A percentile compares a stretch with the other conserved stretches of the same genome.
phyloP scores from a whole-genome alignment of 192 early-diverging fungal genomes.

The Coemansia guatemalensis region DNA sequence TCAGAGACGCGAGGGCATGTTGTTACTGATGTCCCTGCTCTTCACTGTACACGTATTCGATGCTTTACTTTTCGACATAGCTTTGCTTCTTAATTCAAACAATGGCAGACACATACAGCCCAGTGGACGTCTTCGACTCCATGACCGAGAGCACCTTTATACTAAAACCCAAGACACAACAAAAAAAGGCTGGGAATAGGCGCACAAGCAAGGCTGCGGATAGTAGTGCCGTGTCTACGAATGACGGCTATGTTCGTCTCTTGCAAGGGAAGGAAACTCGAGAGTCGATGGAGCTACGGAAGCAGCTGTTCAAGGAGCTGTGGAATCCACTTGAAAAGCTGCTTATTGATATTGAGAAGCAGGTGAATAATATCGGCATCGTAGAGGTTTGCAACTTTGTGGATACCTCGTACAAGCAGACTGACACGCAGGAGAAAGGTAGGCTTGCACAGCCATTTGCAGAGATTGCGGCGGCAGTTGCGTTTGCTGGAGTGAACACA shows the following conservation, averaged over 20 bases:
- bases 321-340: slow-evolving; percentile 56
- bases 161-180: slow-evolving; percentile 28
- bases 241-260: slow-evolving; percentile 63
- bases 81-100: neutral
- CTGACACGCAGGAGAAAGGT: slow-evolving; percentile 31
- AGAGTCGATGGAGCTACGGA: slow-evolving; percentile 55
- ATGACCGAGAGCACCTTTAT: slow-evolving; percentile 57
- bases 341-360: slow-evolving; percentile 32
- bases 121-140: slow-evolving; percentile 49
- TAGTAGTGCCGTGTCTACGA: slow-evolving; percentile 5
- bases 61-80: slow-evolving; percentile 3
- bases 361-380: slow-evolving; percentile 61
- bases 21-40: slow-evolving; percentile 1
- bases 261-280: slow-evolving; percentile 58
- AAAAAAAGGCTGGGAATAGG: neutral
- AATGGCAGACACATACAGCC: slow-evolving; percentile 43
- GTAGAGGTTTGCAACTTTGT: slow-evolving; percentile 64
- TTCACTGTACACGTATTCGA: slow-evolving; percentile 1
- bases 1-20: neutral
- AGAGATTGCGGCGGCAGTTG: slow-evolving; percentile 71
- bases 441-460: slow-evolving; percentile 57
- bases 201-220: slow-evolving; percentile 4
- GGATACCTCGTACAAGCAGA: slow-evolving; percentile 49
- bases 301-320: slow-evolving; percentile 49
- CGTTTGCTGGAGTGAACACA: slow-evolving; percentile 72